Base-by-base conservation (phyloP, 2,329 filamentous ascomycete genomes). In the Ophiostoma piceae region DNA sequence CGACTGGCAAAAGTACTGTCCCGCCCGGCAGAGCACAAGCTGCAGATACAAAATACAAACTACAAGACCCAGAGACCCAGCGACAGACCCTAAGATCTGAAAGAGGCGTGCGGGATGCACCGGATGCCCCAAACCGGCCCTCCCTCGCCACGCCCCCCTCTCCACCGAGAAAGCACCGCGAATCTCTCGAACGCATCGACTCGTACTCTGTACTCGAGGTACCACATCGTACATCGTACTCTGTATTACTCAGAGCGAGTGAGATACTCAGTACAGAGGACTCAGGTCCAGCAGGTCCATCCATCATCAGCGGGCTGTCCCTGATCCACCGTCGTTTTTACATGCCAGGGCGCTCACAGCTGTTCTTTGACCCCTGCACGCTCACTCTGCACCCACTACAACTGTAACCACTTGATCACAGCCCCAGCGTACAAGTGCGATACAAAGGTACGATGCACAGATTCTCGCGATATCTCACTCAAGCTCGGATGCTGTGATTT, bases 321-420 rank as follows among this genome's bases (percentile, higher is more conserved):
- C 60, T 64, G 60, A 64, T 64, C 60, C 60, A 64, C 60, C 60
- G 60, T 64, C 60, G 60, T 64, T 64, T 64, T 64, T 64, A 64
- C 60, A 64, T 64, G 60, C 26, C 60, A 64, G 32, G 26, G 60
- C 60, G 60, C 60, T 26, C 60, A 64, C 29, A 64, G 29, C 29
- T 37, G 60, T 26, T 19, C 19, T 32, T 19, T 32, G 60, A 64
- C 60, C 60, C 60, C 60, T 64, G 60, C 60, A 32, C 60, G 11
- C 60, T 64, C 51, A 57, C 51, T 57, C 51, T 57, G 51, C 51
- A 57, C 51, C 51, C 51, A 57, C 51, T 57, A 57, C 51, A 57
- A 26, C 51, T 57, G 51, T 57, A 57, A 57, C 51, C 51, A 57
- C n/a, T 26, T 29, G 43, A 47, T n/a, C 43, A 47, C 19, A 8